phyloP scores from a whole-genome alignment of 306 rosid species.

The Sphenostylis stenocarpa region DNA sequence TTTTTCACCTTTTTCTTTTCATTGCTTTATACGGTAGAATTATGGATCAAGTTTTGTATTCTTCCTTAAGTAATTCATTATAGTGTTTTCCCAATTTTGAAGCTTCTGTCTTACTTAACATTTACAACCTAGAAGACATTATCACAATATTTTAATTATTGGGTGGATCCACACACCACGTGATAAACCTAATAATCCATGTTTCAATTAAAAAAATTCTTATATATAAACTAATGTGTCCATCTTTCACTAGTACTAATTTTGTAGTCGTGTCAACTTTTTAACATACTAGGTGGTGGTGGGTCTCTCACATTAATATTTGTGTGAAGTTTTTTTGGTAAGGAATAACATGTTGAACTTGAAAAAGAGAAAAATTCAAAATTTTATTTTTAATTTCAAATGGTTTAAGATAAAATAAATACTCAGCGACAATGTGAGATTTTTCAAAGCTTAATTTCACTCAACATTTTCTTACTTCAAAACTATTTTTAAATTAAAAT shows the following conservation, averaged over 20 bases:
- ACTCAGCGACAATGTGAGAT: too few species aligned
- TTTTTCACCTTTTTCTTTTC: background rate
- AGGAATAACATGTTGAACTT: too few species aligned
- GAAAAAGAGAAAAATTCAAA: too few species aligned
- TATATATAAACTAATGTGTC: background rate
- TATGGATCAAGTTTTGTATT: background rate
- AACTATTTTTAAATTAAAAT: too few species aligned
- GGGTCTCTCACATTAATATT: background rate
- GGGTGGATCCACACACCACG: slow-evolving; percentile 22
- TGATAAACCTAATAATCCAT: background rate
- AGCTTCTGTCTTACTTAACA: slow-evolving; percentile 1
- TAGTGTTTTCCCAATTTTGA: background rate
- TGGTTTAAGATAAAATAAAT: too few species aligned
- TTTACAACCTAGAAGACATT: background rate
- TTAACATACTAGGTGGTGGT: background rate
- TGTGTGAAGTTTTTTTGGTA: background rate
- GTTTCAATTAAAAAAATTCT: background rate
- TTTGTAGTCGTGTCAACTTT: background rate
- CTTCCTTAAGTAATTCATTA: background rate
- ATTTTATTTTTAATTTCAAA: too few species aligned
- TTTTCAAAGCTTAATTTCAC: too few species aligned
- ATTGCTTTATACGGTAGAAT: background rate
- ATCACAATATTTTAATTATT: background rate
- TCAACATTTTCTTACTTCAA: too few species aligned
- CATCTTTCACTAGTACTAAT: background rate